Evolutionary conservation across 177 flowering plant species (phyloP).

Genomic region (Tripterygium wilfordii): DNA sequence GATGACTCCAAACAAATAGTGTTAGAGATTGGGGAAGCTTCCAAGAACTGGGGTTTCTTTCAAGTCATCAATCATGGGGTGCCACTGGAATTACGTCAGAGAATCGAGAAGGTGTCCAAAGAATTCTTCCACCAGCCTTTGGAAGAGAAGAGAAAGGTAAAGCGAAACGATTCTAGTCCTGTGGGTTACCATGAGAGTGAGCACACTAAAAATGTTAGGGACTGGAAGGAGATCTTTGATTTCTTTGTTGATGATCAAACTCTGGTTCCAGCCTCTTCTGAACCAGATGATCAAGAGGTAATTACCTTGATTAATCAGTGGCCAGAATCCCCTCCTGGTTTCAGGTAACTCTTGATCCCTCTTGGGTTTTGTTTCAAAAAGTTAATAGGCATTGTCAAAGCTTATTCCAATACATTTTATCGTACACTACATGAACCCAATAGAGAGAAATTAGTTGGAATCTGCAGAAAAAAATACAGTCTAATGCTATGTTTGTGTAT

Average conservation of each 20-base stretch:
- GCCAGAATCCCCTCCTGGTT: slow-evolving; percentile 51
- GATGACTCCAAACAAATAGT: slow-evolving; percentile 10
- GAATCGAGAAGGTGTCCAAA: slow-evolving; percentile 25
- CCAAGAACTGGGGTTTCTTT: slow-evolving; percentile 69
- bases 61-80: slow-evolving; percentile 70
- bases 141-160: slow-evolving; percentile 59
- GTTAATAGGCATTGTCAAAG: too few relatives aligned
- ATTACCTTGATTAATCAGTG: slow-evolving; percentile 40
- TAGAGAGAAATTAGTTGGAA: not conserved
- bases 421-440: too few relatives aligned
- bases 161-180: slow-evolving; percentile 37
- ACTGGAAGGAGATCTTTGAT: slow-evolving; percentile 81
- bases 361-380: slow-evolving; percentile 13
- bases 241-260: slow-evolving; percentile 25
- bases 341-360: slow-evolving; percentile 45
- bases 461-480: not conserved
- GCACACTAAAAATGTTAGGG: slow-evolving; percentile 71
- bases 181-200: slow-evolving; percentile 60
- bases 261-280: slow-evolving; percentile 37
- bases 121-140: slow-evolving; percentile 36
- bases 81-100: slow-evolving; percentile 21
- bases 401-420: too few relatives aligned
- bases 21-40: slow-evolving; percentile 34
- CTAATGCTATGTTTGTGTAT: not conserved
- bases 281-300: slow-evolving; percentile 26